A percentile compares a stretch with the other conserved stretches of the same genome.
phyloP scores from a whole-genome alignment of 2,329 filamentous ascomycete species.

The Epichloe festucae region DNA sequence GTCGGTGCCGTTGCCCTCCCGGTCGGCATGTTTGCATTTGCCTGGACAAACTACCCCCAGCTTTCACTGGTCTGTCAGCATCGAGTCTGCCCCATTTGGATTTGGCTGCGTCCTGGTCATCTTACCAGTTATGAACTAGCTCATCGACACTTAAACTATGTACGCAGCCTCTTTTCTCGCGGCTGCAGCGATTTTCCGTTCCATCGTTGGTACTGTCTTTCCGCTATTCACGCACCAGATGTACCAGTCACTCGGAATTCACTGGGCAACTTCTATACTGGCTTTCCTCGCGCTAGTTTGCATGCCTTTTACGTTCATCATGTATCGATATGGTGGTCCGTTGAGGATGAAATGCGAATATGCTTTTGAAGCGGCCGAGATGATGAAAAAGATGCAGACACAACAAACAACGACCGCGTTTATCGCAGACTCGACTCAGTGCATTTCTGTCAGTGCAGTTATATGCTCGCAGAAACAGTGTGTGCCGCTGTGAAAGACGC shows the following conservation, averaged over 20 bases:
- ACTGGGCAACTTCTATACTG: constrained; percentile 58
- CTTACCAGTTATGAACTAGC: constrained; percentile 44
- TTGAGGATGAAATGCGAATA: background rate
- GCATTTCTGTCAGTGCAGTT: too few relatives aligned
- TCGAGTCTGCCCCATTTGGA: constrained; percentile 30
- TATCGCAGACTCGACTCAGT: too few relatives aligned
- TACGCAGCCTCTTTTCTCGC: constrained; percentile 60
- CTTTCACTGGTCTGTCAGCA: constrained; percentile 36
- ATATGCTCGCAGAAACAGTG: too few relatives aligned
- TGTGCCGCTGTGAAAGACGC: too few relatives aligned
- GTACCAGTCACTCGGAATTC: constrained; percentile 45
- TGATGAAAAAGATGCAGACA: too few relatives aligned
- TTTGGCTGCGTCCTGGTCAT: constrained; percentile 46
- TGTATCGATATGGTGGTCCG: constrained; percentile 18
- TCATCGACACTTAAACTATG: constrained; percentile 53
- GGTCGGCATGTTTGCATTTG: constrained; percentile 45
- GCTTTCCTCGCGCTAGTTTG: constrained; percentile 56
- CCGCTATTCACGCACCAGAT: constrained; percentile 50
- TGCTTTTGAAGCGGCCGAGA: background rate
- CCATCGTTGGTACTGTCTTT: constrained; percentile 53
- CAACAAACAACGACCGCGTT: too few relatives aligned
- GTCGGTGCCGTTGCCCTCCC: constrained; percentile 41
- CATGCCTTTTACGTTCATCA: constrained; percentile 37
- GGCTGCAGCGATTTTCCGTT: constrained; percentile 54
- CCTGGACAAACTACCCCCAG: constrained; percentile 39